A percentile compares a stretch with the other conserved stretches of the same genome.
Conservation (phyloP, 805 yeast genomes). For the Nematodospora valgi region DNA sequence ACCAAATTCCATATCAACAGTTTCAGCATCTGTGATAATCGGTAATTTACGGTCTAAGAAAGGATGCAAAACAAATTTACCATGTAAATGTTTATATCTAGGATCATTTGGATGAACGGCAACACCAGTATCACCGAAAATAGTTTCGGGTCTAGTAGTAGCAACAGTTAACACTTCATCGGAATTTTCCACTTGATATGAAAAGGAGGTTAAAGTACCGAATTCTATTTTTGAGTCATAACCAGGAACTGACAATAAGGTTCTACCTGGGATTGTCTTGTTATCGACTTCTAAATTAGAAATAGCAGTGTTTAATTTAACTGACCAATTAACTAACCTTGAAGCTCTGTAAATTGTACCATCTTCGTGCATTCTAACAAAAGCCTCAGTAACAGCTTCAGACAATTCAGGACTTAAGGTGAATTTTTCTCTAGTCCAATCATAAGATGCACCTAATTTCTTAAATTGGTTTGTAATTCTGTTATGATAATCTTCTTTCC, state of each 20-base stretch:
- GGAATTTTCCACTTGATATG: slow-evolving; percentile 80
- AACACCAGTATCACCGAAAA: slow-evolving; percentile 96
- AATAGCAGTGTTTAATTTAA: slow-evolving; percentile 87
- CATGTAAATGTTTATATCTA: slow-evolving; percentile 92
- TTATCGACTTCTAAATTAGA: slow-evolving; percentile 96
- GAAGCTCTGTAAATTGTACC: slow-evolving; percentile 93
- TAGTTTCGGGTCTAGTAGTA: slow-evolving; percentile 97
- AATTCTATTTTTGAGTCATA: slow-evolving; percentile 89
- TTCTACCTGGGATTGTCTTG: slow-evolving; percentile 81
- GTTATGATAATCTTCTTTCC: slow-evolving; percentile 92
- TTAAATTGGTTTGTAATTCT: slow-evolving; percentile 82
- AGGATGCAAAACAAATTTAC: slow-evolving; percentile 88
- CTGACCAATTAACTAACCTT: slow-evolving; percentile 95
- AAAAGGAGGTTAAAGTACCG: slow-evolving; percentile 95
- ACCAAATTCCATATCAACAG: slow-evolving; percentile 99
- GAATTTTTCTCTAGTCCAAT: slow-evolving; percentile 93
- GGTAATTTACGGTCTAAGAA: slow-evolving; percentile 83
- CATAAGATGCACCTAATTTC: slow-evolving; percentile 93
- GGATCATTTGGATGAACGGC: slow-evolving; percentile 96
- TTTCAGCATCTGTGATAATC: slow-evolving; percentile 83
- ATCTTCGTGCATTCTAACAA: slow-evolving; percentile 87
- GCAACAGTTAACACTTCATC: slow-evolving; percentile 90
- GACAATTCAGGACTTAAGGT: slow-evolving; percentile 79
- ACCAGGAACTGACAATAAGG: slow-evolving; percentile 80
- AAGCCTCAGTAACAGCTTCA: slow-evolving; percentile 84